phyloP scores from a whole-genome alignment of 805 yeast genomes.

The Komagataella pastoris region DNA sequence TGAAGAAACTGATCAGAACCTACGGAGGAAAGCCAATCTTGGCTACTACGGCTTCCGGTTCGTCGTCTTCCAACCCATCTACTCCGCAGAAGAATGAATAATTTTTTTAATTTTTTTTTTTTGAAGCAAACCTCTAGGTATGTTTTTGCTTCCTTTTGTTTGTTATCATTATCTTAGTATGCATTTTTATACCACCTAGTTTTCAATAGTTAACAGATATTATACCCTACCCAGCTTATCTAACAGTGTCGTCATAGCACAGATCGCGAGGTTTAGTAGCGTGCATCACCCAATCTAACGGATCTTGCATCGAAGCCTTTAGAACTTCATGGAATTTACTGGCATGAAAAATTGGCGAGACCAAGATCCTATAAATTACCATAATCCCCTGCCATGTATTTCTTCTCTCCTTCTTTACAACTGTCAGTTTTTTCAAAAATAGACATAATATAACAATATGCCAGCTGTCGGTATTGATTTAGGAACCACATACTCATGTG shows the following conservation, averaged over 20 bases:
- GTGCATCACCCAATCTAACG: not conserved
- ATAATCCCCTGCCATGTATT: not conserved
- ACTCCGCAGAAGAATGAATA: not conserved
- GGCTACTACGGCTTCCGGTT: not conserved
- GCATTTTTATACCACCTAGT: not conserved
- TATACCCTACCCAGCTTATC: not conserved
- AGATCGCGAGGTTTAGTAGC: not conserved
- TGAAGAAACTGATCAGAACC: slow-evolving; percentile 21
- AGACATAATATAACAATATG: slow-evolving; percentile 20
- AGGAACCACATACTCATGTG: slow-evolving; percentile 92
- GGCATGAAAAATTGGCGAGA: not conserved
- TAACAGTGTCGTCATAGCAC: not conserved
- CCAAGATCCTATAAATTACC: not conserved
- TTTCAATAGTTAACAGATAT: not conserved
- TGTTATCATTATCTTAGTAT: too few species aligned
- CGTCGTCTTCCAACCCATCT: not conserved
- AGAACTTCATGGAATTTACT: not conserved
- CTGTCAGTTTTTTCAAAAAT: not conserved
- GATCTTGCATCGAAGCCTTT: not conserved
- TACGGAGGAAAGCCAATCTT: slow-evolving; percentile 4
- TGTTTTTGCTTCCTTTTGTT: not conserved
- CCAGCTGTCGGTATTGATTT: slow-evolving; percentile 63
- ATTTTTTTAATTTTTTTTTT: too few species aligned
- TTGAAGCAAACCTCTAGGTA: not conserved
- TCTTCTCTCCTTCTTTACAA: not conserved